These are phyloP conservation scores for Amanita inopinata DNA, from an alignment of 768 basidiomycete species.

Conservation along the genomic window DNA sequence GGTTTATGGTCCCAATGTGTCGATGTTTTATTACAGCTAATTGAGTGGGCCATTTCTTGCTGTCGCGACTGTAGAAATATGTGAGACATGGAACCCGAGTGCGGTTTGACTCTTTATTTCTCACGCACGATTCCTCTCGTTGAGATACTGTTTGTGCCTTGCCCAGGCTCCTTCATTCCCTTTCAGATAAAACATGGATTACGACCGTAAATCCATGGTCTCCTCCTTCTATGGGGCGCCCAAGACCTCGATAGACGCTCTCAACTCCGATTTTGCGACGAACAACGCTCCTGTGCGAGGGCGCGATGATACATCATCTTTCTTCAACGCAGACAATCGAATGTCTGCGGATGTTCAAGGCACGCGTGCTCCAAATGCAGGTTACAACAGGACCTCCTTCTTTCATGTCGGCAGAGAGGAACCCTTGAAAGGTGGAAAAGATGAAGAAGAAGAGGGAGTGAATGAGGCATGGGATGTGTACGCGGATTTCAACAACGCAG, in stretches of 20 bases:
- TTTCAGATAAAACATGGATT: slow-evolving; percentile 41
- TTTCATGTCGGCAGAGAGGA: slow-evolving; percentile 62
- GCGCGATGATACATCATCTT: slow-evolving; percentile 63
- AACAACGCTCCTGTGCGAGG: slow-evolving; percentile 27
- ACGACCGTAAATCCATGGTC: slow-evolving; percentile 68
- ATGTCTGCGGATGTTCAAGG: slow-evolving; percentile 38
- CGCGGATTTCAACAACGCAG: slow-evolving; percentile 84
- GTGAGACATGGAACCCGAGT: too few species aligned
- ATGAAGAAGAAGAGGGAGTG: slow-evolving; percentile 49
- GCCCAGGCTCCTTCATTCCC: not conserved
- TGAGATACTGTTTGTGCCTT: too few species aligned
- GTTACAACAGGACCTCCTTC: slow-evolving; percentile 67
- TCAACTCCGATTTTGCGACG: slow-evolving; percentile 43
- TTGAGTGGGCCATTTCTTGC: too few species aligned
- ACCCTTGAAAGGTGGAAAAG: slow-evolving; percentile 68
- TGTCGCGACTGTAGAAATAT: too few species aligned
- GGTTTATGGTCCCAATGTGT: slow-evolving; percentile 2
- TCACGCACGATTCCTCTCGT: too few species aligned
- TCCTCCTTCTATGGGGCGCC: slow-evolving; percentile 73
- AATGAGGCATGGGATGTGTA: slow-evolving; percentile 65
- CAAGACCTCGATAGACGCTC: slow-evolving; percentile 49
- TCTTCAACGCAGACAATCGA: slow-evolving; percentile 42
- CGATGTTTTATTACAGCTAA: not conserved
- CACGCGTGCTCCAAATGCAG: slow-evolving; percentile 30
- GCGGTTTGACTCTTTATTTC: too few species aligned